Conservation (phyloP, 2,329 filamentous ascomycete species). For the Colletotrichum sp. region DNA sequence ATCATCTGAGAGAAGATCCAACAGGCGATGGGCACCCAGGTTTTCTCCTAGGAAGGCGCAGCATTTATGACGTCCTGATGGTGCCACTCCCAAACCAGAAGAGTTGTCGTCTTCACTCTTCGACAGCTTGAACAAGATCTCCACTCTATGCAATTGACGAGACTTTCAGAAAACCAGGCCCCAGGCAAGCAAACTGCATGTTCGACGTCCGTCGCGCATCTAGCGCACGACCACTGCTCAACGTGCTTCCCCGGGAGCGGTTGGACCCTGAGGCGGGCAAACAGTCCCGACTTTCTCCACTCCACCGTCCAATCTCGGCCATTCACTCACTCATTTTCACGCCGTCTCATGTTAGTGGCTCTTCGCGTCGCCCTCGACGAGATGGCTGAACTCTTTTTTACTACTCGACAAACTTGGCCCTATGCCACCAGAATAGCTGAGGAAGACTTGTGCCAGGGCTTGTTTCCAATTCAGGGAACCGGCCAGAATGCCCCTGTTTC, state of each 20-base stretch:
- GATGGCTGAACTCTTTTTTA: slow-evolving; percentile 2
- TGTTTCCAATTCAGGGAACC: not conserved
- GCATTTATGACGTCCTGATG: not conserved
- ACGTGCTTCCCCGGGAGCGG: slow-evolving; percentile 12
- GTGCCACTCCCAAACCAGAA: not conserved
- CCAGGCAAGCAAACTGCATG: not conserved
- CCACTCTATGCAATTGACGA: not conserved
- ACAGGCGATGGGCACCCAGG: not conserved
- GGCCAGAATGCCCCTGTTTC: not conserved
- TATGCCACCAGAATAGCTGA: not conserved
- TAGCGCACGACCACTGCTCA: not conserved
- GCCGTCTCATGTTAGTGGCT: slow-evolving; percentile 14
- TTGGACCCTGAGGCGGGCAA: slow-evolving; percentile 12
- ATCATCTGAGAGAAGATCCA: not conserved
- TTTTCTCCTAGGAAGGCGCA: not conserved
- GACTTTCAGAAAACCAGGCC: not conserved
- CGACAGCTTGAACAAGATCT: not conserved
- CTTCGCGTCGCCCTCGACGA: not conserved
- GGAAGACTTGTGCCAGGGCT: not conserved
- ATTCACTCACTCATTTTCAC: not conserved
- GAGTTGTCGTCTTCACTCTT: not conserved
- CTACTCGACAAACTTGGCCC: not conserved
- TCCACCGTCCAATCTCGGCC: not conserved
- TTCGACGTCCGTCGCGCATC: not conserved
- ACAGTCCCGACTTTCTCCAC: not conserved